Percentiles rank a stretch among this genome's conserved stretches.
Conservation (phyloP, 2,329 filamentous ascomycete genomes). For the Alternaria viburni region DNA sequence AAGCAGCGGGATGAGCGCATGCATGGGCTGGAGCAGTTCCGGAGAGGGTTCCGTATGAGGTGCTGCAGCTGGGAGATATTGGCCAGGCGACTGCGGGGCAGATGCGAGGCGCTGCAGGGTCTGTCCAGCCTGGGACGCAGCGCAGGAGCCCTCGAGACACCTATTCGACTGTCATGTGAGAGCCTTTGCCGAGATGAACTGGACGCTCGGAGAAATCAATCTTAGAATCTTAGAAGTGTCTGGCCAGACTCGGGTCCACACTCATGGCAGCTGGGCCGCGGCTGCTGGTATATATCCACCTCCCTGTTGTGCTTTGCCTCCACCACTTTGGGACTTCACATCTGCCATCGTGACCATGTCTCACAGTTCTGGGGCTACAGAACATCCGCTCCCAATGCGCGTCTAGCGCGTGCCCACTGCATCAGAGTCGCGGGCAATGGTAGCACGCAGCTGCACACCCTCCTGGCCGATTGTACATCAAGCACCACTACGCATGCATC, state of each 20-base stretch:
- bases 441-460: constrained; percentile 23
- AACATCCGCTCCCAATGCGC: not conserved
- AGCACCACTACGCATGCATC: constrained; percentile 24
- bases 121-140: constrained; percentile 15
- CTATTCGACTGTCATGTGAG: constrained; percentile 12
- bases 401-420: constrained; percentile 17
- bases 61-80: not conserved
- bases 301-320: not conserved
- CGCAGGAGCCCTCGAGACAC: constrained; percentile 7
- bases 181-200: constrained; percentile 7
- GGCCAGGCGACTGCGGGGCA: constrained; percentile 24
- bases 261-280: not conserved
- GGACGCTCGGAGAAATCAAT: constrained; percentile 6
- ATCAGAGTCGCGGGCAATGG: constrained; percentile 12
- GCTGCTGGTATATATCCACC: not conserved
- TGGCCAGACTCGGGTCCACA: not conserved
- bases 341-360: constrained; percentile 15
- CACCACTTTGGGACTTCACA: not conserved
- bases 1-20: constrained; percentile 24
- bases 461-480: constrained; percentile 12
- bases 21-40: constrained; percentile 12
- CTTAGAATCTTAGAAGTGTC: constrained; percentile 1
- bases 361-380: not conserved
- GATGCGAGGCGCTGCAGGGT: constrained; percentile 28
- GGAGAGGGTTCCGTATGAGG: constrained; percentile 21